These are phyloP conservation scores for Chlamydomonas incerta DNA, from an alignment of 139 green algal genomes.

Conservation along the genomic window DNA sequence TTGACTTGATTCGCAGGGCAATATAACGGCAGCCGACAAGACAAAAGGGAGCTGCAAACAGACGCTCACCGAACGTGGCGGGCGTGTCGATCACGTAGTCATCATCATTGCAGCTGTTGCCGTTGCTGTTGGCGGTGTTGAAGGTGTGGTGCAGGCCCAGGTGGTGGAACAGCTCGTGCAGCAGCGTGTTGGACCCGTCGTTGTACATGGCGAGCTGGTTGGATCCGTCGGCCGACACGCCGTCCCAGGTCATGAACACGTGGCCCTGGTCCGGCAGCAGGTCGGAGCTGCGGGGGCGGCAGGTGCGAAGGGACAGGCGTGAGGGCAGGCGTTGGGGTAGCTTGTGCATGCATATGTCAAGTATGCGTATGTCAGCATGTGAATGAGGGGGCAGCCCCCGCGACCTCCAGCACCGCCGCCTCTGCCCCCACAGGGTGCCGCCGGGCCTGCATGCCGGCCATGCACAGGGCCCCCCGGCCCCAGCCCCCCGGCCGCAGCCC, in stretches of 20 bases:
- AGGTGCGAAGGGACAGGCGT: not conserved
- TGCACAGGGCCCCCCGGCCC: too few relatives aligned
- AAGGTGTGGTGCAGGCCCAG: constrained; percentile 35
- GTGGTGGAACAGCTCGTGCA: constrained; percentile 25
- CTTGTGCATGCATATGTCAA: too few relatives aligned
- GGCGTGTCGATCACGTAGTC: constrained; percentile 34
- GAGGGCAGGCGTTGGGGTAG: not conserved
- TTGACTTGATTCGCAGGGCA: too few relatives aligned
- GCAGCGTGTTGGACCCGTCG: not conserved
- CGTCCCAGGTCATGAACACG: constrained; percentile 23
- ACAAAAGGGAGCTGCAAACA: too few relatives aligned
- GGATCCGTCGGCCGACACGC: not conserved
- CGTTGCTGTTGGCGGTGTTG: not conserved
- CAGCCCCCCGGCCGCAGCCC: too few relatives aligned
- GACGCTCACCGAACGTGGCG: not conserved
- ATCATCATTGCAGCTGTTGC: not conserved
- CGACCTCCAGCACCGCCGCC: too few relatives aligned
- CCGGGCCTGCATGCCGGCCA: too few relatives aligned
- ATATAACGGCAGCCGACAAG: too few relatives aligned
- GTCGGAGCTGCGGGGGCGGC: not conserved
- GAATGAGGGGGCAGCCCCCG: too few relatives aligned
- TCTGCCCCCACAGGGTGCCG: not conserved
- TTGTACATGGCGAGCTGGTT: not conserved
- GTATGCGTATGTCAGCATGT: not conserved
- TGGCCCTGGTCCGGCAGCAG: not conserved